Base-by-base conservation (phyloP, 139 green algal genomes). In the Yamagishiella unicocca region DNA sequence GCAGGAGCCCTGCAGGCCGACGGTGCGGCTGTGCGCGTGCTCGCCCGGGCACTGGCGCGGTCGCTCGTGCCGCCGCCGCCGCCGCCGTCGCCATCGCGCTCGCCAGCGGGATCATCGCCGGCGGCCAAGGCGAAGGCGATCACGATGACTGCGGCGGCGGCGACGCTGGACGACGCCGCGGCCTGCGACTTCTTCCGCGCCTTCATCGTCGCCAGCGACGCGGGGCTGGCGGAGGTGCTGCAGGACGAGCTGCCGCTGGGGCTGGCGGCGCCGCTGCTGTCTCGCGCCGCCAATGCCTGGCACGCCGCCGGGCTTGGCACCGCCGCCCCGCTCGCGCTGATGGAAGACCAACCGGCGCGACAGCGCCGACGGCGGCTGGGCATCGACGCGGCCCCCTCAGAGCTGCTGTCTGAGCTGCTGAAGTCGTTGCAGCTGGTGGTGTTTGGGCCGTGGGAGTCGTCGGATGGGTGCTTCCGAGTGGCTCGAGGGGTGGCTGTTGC, bases 141-240 rank as follows among this genome's bases (percentile, higher is more conserved):
- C 40, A 38, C 40, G 71, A 25, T 42, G 8, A 42, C 27, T 40
- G n/a, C 37, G 40, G 40, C 19, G 40, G 40, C 71, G 31, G 46
- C 46, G 0, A 37, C 53, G 21, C 76, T 83, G 8, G 54, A 71
- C 54, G 37, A 71, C 2, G 55, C 35, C 35, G 53, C 35, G 4
- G 76, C 76, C 3, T 71, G 76, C 35, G 35, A 66, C 27, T 29
- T 84, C 37, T 84, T 84, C 78, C 78, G 78, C 3, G 55, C 58
- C 38, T 24, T 72, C 78, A 40, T 84, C 17, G 58, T 22, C 25
- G 70, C 70, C 22, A 27, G 29, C 29, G 73, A 81, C 10, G 73
- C 45, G 25, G 70, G 38, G 1, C 25, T 84, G 38, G 58, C 40
- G 37, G 38, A n/a, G 19, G 78, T 38, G 2, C 27, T 84, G 3